These are phyloP conservation scores for Podaxis carcinomalis DNA, from an alignment of 768 basidiomycete species.

Conservation along the genomic window DNA sequence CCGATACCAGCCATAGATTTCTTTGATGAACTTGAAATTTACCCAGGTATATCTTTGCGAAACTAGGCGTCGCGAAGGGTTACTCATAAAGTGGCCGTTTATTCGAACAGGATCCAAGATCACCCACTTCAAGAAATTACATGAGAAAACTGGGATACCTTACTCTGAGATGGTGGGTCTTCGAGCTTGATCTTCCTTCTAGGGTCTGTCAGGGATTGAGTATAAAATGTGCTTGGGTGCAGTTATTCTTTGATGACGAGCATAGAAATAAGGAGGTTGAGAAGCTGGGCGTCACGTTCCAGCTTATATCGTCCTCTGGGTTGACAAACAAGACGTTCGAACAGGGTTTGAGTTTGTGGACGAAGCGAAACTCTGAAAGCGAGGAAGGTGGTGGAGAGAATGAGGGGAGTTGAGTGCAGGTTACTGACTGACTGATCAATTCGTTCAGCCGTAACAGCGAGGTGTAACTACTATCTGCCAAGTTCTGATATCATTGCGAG, in stretches of 20 bases:
- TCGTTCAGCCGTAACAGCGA: too few relatives aligned
- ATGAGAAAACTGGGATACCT: slow-evolving; percentile 69
- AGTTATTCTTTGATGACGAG: slow-evolving; percentile 74
- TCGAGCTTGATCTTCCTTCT: background rate
- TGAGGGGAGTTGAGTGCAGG: background rate
- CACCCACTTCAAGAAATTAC: slow-evolving; percentile 72
- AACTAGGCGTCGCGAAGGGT: background rate
- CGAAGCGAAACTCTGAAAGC: slow-evolving; percentile 35
- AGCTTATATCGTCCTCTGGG: slow-evolving; percentile 56
- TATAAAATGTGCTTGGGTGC: background rate
- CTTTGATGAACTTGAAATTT: slow-evolving; percentile 73
- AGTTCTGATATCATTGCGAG: too few relatives aligned
- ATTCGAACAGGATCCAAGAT: slow-evolving; percentile 63
- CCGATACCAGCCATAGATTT: slow-evolving; percentile 50
- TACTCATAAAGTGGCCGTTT: background rate
- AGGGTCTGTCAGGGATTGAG: background rate
- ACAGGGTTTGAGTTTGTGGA: slow-evolving; percentile 70
- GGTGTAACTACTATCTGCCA: too few relatives aligned
- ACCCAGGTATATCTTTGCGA: slow-evolving; percentile 44
- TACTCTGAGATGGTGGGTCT: slow-evolving; percentile 72
- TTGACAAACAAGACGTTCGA: slow-evolving; percentile 60
- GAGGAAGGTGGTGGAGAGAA: background rate
- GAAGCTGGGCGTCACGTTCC: slow-evolving; percentile 75
- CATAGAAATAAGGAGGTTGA: slow-evolving; percentile 59
- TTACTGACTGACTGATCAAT: too few relatives aligned